Evolutionary conservation across 345 rosid species (phyloP), one percentile per base, ranked within the genome.

Genomic region (Cardamine occulta): DNA sequence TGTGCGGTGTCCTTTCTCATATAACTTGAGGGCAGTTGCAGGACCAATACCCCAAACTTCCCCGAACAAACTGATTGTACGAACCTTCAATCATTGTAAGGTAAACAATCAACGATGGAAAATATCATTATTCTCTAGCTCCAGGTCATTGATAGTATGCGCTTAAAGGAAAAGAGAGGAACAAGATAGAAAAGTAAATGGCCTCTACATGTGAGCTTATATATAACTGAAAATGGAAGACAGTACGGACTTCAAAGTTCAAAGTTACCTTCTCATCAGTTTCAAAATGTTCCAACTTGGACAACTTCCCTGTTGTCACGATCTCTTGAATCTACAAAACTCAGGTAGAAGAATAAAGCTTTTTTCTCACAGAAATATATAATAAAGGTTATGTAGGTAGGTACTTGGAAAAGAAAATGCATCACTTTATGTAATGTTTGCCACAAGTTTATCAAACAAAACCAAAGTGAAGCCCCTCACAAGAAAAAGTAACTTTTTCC

Each of bases 11-110:
- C 99, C 97, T 85, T 92, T 92, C 77, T 95, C 99, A 75, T 90
- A 90, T 76, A 95, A 80, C 76, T 95, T 92, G 68, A 86, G 84
- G 45, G 97, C 96, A 69, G 99, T 95, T 63, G 97, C 89, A 34
- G 97, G 97, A 75, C 99, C 99, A 66, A 90, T 82, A 61, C 99
- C 99, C 99, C 99, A 90, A 61, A 95, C 90, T 81, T 95, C 97
- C 55, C 97, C 99, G 81, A 95, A 90, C 54, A 92, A 79, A 74
- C 79, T 89, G 62, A 95, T 87, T 10, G 97, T 83, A 54, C 85
- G 84, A 54, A 95, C 99, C 99, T 95, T 66, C 64, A 66, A 40
- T 12, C 56, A 72, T 48, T 63, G 31, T 72, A 54, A 71, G 58
- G 65, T 68, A 52, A 77, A 52, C 32, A 60, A 14, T 24, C 17